Conservation (phyloP, 768 basidiomycete species). For the Tulasnella calospora region DNA sequence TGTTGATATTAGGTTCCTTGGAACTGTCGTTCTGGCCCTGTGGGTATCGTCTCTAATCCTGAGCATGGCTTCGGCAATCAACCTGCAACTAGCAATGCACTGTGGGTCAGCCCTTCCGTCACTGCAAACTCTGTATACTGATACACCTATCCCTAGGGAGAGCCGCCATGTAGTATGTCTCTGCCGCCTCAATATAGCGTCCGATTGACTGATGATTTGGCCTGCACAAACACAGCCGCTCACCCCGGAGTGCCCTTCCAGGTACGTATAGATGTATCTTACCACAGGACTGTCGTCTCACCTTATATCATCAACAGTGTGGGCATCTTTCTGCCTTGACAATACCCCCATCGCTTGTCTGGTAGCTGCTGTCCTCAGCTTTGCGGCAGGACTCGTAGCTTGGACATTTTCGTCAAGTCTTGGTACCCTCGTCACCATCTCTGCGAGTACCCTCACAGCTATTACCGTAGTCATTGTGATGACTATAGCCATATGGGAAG, state of each 20-base stretch:
- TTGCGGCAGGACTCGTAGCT: conserved; percentile 25
- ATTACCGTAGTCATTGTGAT: neutral
- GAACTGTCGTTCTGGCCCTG: conserved; percentile 14
- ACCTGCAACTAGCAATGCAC: conserved; percentile 25
- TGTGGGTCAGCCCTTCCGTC: neutral
- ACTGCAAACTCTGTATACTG: neutral
- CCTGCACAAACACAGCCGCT: conserved; percentile 13
- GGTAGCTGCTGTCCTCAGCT: conserved; percentile 25
- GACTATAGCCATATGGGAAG: neutral
- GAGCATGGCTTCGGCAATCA: conserved; percentile 26
- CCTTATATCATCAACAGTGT: neutral
- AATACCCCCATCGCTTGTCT: conserved; percentile 26
- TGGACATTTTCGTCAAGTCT: conserved; percentile 21
- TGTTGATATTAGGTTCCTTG: neutral
- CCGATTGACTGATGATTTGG: neutral
- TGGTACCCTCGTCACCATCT: conserved; percentile 8
- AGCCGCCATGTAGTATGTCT: conserved; percentile 26
- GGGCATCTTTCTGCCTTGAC: conserved; percentile 25
- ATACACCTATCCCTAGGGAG: conserved; percentile 3
- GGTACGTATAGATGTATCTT: neutral
- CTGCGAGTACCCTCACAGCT: neutral
- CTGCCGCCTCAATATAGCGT: too few species aligned
- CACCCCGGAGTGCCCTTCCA: conserved; percentile 24
- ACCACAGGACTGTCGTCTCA: neutral
- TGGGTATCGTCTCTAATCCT: conserved; percentile 27